phyloP scores from a whole-genome alignment of 1,284 basidiomycete genomes.

The Pascua sp. region DNA sequence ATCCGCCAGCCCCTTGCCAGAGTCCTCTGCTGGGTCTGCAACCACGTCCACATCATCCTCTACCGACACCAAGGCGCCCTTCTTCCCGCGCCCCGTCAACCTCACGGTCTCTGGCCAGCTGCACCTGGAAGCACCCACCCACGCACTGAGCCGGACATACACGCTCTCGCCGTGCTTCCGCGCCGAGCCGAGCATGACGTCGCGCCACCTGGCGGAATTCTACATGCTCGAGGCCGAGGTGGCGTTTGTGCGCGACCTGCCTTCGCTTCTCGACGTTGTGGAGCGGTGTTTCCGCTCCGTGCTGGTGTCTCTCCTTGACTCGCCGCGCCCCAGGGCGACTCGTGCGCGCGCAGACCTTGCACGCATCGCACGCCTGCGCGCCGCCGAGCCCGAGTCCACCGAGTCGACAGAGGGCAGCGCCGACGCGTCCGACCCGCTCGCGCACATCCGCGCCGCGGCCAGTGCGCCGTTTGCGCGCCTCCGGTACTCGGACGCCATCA shows the following conservation, averaged over 20 bases:
- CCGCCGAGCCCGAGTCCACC: background rate
- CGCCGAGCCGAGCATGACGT: slow-evolving; percentile 82
- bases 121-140: slow-evolving; percentile 84
- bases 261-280: slow-evolving; percentile 65
- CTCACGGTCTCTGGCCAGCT: slow-evolving; percentile 93
- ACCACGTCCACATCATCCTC: too few relatives aligned
- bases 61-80: slow-evolving; percentile 21
- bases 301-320: slow-evolving; percentile 22
- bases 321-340: slow-evolving; percentile 12
- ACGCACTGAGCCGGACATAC: slow-evolving; percentile 76
- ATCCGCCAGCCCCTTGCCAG: background rate
- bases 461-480: slow-evolving; percentile 56
- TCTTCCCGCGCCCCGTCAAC: slow-evolving; percentile 60
- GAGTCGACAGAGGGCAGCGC: background rate
- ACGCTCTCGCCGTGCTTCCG: slow-evolving; percentile 89
- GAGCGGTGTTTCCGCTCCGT: slow-evolving; percentile 56
- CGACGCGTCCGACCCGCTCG: slow-evolving; percentile 12
- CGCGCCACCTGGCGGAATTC: slow-evolving; percentile 93
- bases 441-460: slow-evolving; percentile 24
- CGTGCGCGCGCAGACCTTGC: slow-evolving; percentile 29
- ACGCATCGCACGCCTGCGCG: slow-evolving; percentile 1
- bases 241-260: slow-evolving; percentile 57
- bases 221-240: slow-evolving; percentile 98
- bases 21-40: too few relatives aligned
- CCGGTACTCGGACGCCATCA: slow-evolving; percentile 73